A percentile compares a stretch with the other conserved stretches of the same genome.
Conservation (phyloP, 345 rosid species). For the Corchorus capsularis region DNA sequence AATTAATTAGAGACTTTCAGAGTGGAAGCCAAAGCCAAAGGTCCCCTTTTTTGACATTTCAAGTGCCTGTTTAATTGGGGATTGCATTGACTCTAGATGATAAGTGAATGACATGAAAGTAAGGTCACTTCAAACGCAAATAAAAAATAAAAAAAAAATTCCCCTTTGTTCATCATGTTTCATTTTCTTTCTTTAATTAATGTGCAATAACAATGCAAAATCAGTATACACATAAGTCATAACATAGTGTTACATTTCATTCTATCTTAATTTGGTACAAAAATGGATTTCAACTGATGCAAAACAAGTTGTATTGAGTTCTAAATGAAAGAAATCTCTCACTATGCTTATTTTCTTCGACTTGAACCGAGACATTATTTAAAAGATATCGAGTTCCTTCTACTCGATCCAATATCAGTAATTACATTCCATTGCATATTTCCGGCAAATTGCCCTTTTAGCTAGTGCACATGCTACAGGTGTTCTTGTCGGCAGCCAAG, state of each 20-base stretch:
- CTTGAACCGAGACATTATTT: too few relatives aligned
- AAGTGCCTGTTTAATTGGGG: slow-evolving; percentile 2
- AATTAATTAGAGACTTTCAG: slow-evolving; percentile 11
- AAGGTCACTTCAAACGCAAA: slow-evolving; percentile 27
- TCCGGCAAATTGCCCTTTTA: not conserved
- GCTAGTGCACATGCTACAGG: slow-evolving; percentile 4
- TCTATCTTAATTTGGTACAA: not conserved
- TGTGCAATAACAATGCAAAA: not conserved
- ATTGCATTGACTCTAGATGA: slow-evolving; percentile 52
- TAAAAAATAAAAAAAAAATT: not conserved
- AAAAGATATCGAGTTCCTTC: too few relatives aligned
- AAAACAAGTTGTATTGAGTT: too few relatives aligned
- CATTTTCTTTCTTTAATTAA: not conserved
- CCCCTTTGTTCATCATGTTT: not conserved
- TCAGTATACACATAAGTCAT: not conserved
- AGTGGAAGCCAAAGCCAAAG: slow-evolving; percentile 44
- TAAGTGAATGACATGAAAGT: slow-evolving; percentile 21
- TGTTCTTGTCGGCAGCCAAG: slow-evolving; percentile 15
- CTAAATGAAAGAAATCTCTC: too few relatives aligned
- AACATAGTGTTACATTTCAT: not conserved
- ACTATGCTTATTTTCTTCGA: too few relatives aligned
- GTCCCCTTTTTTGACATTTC: slow-evolving; percentile 20
- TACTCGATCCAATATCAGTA: too few relatives aligned
- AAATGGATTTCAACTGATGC: too few relatives aligned
- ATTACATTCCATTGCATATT: too few relatives aligned